Evolutionary conservation across 106 monocot species (phyloP), one percentile per base, ranked within the genome.

Genomic region (Acorus calamus): DNA sequence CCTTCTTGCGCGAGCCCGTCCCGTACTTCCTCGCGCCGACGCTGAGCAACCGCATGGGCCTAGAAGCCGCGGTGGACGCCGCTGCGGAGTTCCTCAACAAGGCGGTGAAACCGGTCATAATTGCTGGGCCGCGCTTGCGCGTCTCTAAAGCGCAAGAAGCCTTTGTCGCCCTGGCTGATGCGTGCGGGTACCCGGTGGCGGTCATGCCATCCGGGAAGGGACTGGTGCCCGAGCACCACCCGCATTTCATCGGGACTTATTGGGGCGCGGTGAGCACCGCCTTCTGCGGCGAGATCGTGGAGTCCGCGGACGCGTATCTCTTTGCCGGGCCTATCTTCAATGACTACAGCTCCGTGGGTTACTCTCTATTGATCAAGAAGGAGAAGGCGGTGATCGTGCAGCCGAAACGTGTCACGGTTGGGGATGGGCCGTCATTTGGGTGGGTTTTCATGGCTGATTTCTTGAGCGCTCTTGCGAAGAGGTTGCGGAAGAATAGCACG

Each of bases 371-470:
- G 49, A 71, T 80, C 60, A 75, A 80, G 49, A 76, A 80, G 43
- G 80, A 72, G 76, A 80, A 80, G 52, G 8, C 68, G 6, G 72
- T 80, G 57, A 64, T 80, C 41, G 80, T 72, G 7, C 71, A 76
- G 52, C 68, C 76, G 41, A 72, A 76, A n/a, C 61, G 80, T 8
- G 76, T 80, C 8, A 63, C 72, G 49, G 9, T 80, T 52, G 80
- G 71, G 11, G 67, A 76, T 53, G 80, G 80, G 2, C 76, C 72
- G 12, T 67, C 76, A 4, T 68, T 76, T 57, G 80, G 76, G 67
- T 76, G 76, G 71, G 71, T 80, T 50, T 72, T 76, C 80, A 80
- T 80, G 80, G 14, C 63, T 1, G 80, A 80, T 7, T 80, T 80
- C 62, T 53, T 80, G 49, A 67, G 57, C 44, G 70, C 76, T 57